Conservation (phyloP, 2,329 filamentous ascomycete genomes). For the Aureobasidium leucospermi region DNA sequence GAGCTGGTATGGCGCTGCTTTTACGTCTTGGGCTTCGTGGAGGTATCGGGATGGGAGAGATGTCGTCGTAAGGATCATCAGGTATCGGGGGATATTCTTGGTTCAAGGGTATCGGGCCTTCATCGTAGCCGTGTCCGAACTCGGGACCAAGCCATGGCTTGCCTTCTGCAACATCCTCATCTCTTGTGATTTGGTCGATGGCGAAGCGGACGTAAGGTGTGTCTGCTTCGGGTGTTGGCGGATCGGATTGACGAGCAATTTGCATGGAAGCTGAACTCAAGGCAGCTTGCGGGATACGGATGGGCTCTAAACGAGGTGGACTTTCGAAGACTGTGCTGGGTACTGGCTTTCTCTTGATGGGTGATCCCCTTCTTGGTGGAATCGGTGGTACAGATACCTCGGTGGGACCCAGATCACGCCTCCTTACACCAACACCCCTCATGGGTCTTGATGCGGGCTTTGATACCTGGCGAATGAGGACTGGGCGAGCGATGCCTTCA, state of each 20-base stretch:
- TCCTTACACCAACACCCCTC: conserved; percentile 26
- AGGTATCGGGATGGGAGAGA: conserved; percentile 1
- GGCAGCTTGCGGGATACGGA: conserved; percentile 5
- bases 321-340: conserved; percentile 24
- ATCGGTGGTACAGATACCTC: conserved; percentile 11
- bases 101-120: neutral
- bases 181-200: conserved; percentile 74
- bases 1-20: neutral
- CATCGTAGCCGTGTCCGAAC: neutral
- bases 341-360: conserved; percentile 27
- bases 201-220: conserved; percentile 85
- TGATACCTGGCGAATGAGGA: conserved; percentile 17
- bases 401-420: conserved; percentile 9
- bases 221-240: conserved; percentile 68
- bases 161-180: conserved; percentile 49
- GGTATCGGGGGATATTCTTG: neutral
- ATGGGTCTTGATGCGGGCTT: conserved; percentile 26
- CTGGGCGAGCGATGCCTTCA: conserved; percentile 19
- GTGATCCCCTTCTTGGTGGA: conserved; percentile 11
- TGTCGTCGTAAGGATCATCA: conserved; percentile 4
- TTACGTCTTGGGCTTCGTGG: conserved; percentile 5
- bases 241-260: conserved; percentile 28
- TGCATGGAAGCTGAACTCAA: conserved; percentile 26
- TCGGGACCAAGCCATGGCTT: conserved; percentile 6
- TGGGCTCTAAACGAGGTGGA: conserved; percentile 12